Percentiles rank a stretch among this genome's conserved stretches.
phyloP scores from a whole-genome alignment of 495 filamentous ascomycete species.

The Neurospora sublineolata region DNA sequence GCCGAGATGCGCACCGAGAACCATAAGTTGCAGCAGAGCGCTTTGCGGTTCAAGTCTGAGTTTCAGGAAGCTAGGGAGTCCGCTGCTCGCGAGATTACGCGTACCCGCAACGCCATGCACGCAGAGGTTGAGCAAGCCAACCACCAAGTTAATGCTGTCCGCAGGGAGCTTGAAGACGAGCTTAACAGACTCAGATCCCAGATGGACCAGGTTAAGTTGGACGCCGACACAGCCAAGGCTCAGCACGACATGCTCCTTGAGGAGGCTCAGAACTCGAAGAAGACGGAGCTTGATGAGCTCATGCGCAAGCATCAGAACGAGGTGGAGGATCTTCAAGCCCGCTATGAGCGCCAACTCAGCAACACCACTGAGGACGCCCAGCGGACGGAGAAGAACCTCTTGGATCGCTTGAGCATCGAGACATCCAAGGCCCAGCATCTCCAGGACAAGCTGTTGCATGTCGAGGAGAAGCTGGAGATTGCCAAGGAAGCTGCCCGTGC shows the following conservation, averaged over 20 bases:
- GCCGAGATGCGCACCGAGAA: constrained; percentile 55
- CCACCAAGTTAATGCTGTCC: constrained; percentile 68
- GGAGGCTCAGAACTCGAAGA: constrained; percentile 54
- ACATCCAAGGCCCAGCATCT: constrained; percentile 70
- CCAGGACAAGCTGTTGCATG: constrained; percentile 65
- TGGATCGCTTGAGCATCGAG: constrained; percentile 62
- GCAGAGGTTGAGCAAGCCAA: constrained; percentile 70
- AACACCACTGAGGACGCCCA: constrained; percentile 63
- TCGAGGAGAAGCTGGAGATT: constrained; percentile 80
- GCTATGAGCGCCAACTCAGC: constrained; percentile 61
- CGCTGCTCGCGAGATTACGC: constrained; percentile 63
- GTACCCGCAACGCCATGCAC: constrained; percentile 65
- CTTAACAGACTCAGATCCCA: constrained; percentile 54
- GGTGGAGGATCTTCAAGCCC: constrained; percentile 50
- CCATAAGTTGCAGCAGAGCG: constrained; percentile 49
- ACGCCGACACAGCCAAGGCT: constrained; percentile 61
- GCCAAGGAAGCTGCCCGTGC: constrained; percentile 82
- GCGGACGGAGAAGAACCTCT: constrained; percentile 52
- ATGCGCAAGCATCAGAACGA: constrained; percentile 60
- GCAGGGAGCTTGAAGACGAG: constrained; percentile 65
- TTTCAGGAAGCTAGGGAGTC: constrained; percentile 70
- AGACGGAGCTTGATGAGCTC: constrained; percentile 55
- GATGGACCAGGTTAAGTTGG: constrained; percentile 58
- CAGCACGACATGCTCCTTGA: constrained; percentile 68
- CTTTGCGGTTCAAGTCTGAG: constrained; percentile 67